phyloP scores from a whole-genome alignment of 441 rosid genomes.

The Pelargonium exstipulatum region DNA sequence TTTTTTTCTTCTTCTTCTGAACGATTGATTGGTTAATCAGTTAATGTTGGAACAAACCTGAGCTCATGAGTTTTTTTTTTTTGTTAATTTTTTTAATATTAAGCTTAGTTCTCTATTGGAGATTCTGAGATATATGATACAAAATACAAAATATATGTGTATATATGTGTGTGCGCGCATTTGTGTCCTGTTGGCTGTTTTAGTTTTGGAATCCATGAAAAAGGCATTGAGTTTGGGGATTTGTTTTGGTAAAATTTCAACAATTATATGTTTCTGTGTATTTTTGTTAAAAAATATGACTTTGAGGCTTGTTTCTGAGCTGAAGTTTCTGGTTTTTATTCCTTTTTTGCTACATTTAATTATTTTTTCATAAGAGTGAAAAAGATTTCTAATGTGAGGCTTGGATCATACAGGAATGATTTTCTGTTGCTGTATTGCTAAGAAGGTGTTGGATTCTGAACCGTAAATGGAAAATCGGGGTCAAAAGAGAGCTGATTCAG shows the following conservation, averaged over 20 bases:
- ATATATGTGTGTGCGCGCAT: background rate
- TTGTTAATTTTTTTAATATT: background rate
- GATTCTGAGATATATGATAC: background rate
- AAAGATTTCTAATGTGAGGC: background rate
- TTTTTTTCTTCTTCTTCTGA: no score
- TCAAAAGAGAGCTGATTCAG: conserved; percentile 75
- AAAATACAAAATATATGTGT: no score
- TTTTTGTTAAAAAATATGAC: background rate
- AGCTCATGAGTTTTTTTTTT: background rate
- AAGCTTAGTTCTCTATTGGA: background rate
- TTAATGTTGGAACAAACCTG: background rate
- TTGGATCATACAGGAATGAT: conserved; percentile 7
- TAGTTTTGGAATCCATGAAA: background rate
- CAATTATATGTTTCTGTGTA: background rate
- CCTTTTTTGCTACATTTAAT: background rate
- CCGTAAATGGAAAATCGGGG: conserved; percentile 68
- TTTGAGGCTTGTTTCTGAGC: background rate
- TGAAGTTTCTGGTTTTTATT: background rate
- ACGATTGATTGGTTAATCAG: background rate
- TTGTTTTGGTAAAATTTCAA: no score
- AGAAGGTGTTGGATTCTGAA: background rate
- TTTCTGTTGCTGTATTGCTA: background rate
- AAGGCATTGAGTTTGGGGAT: no score
- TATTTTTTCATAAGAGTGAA: background rate
- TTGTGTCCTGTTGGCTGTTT: background rate